Percentiles rank a stretch among this genome's conserved stretches.
These are phyloP conservation scores for Calophaca sinica DNA, from an alignment of 306 rosid species.

Conservation along the genomic window DNA sequence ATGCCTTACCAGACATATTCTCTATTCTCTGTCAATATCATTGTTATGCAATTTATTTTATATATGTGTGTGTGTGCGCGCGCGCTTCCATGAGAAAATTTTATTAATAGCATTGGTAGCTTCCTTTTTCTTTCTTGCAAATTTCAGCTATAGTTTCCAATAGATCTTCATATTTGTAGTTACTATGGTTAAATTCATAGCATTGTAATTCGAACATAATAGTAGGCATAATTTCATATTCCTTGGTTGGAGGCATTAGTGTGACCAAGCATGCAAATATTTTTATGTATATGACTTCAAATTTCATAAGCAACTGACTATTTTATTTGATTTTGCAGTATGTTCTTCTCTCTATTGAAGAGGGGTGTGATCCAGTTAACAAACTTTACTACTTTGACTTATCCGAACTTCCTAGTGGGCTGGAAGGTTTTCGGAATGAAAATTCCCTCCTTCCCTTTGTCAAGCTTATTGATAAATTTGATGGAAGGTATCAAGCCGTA, in stretches of 20 bases:
- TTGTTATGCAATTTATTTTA: too few relatives aligned
- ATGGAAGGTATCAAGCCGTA: constrained; percentile 67
- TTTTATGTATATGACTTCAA: neutral
- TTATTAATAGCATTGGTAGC: too few relatives aligned
- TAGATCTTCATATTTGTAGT: neutral
- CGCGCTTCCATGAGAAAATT: too few relatives aligned
- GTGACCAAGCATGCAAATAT: constrained; percentile 15
- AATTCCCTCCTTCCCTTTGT: constrained; percentile 75
- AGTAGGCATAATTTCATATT: constrained; percentile 31
- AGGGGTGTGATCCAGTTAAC: constrained; percentile 95
- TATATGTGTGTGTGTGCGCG: too few relatives aligned
- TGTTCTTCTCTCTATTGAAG: constrained; percentile 60
- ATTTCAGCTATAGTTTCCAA: too few relatives aligned
- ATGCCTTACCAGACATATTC: neutral
- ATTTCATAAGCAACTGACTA: neutral
- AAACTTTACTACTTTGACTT: constrained; percentile 84
- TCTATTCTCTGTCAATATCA: too few relatives aligned
- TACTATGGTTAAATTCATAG: constrained; percentile 7
- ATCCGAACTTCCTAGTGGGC: constrained; percentile 72
- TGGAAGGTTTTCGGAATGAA: constrained; percentile 68
- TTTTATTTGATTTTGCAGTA: constrained; percentile 62
- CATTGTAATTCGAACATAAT: constrained; percentile 20
- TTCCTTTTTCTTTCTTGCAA: too few relatives aligned
- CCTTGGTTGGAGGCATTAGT: neutral
- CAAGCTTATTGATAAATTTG: constrained; percentile 77